Percentiles rank a stretch among this genome's conserved stretches.
Evolutionary conservation across 495 filamentous ascomycete species (phyloP).

Genomic region (Talaromyces wortmannii): DNA sequence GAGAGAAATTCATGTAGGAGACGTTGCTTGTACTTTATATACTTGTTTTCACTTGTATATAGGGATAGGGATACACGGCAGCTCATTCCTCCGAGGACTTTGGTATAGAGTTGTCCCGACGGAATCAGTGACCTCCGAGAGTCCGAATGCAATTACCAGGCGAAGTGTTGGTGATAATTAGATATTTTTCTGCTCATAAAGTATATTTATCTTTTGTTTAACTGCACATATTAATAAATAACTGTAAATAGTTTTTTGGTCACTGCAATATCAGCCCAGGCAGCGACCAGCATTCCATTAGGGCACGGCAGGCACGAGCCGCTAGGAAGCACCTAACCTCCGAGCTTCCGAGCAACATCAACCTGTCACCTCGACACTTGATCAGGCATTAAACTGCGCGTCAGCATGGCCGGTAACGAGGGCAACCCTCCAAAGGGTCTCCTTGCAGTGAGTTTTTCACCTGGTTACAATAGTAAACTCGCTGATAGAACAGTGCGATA

Average conservation of each 20-base stretch:
- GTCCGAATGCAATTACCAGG: not conserved
- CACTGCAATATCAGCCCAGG: not conserved
- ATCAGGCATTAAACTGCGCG: not conserved
- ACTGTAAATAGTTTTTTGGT: not conserved
- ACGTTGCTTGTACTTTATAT: not conserved
- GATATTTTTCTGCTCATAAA: not conserved
- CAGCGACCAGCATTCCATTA: not conserved
- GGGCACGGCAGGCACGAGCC: not conserved
- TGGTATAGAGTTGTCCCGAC: conserved; percentile 1
- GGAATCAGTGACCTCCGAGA: not conserved
- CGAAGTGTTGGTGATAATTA: not conserved
- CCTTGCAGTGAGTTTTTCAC: not conserved
- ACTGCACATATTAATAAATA: not conserved
- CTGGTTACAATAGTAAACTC: not conserved
- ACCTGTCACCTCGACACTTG: not conserved
- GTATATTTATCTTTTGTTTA: not conserved
- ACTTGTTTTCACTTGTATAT: not conserved
- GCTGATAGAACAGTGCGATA: not conserved
- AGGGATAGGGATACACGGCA: not conserved
- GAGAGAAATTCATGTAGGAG: not conserved
- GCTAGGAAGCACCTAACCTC: not conserved
- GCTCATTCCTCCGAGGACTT: not conserved
- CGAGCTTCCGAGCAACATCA: not conserved
- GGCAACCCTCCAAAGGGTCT: not conserved
- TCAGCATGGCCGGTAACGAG: not conserved